A percentile compares a stretch with the other conserved stretches of the same genome.
Conservation (phyloP, 129 eudicot genomes). For the Flaveria robusta region DNA sequence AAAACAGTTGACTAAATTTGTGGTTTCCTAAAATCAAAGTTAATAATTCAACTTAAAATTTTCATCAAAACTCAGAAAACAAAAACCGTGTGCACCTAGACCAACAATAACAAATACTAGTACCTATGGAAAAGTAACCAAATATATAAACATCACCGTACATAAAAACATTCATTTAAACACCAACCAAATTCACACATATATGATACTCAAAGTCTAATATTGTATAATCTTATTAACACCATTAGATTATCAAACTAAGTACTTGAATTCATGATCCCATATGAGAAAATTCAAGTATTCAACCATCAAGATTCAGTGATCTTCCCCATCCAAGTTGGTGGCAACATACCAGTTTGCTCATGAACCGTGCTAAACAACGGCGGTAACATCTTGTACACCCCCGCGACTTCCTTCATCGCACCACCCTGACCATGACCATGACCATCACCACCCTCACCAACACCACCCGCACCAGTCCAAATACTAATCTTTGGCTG, state of each 20-base stretch:
- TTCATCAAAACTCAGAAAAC: too few relatives aligned
- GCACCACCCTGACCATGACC: constrained; percentile 31
- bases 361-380: constrained; percentile 63
- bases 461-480: constrained; percentile 41
- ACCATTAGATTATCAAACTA: neutral
- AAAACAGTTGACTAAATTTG: too few relatives aligned
- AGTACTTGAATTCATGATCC: neutral
- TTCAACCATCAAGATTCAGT: constrained; percentile 18
- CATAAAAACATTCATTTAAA: neutral
- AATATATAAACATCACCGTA: neutral
- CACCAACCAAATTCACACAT: neutral
- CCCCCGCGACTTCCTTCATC: constrained; percentile 52
- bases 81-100: too few relatives aligned
- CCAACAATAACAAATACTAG: too few relatives aligned
- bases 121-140: neutral
- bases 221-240: neutral
- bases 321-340: constrained; percentile 57
- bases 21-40: too few relatives aligned
- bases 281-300: neutral
- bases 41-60: too few relatives aligned
- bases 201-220: neutral
- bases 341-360: constrained; percentile 66
- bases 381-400: constrained; percentile 63
- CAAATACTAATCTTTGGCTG: constrained; percentile 65
- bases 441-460: constrained; percentile 21